Percentiles rank a stretch among this genome's conserved stretches.
Evolutionary conservation across 106 monocot genomes (phyloP).

Genomic region (Dactylorhiza incarnata): DNA sequence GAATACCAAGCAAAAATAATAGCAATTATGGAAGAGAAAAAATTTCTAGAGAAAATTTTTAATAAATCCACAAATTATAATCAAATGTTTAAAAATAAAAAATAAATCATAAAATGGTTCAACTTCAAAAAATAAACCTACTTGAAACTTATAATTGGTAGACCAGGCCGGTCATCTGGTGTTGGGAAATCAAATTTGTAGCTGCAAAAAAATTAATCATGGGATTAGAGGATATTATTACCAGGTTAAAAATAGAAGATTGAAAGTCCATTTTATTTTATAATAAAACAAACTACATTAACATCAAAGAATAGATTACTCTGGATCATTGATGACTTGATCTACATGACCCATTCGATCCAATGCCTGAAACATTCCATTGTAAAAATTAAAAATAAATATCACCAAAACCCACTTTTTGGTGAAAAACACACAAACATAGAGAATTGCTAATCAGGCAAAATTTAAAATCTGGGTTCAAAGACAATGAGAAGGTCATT

Average conservation of each 20-base stretch:
- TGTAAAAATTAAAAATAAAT: slow-evolving; percentile 3
- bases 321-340: slow-evolving; percentile 92
- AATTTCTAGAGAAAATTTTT: not conserved
- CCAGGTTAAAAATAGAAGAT: slow-evolving; percentile 3
- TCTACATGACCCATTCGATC: slow-evolving; percentile 90
- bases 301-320: slow-evolving; percentile 35
- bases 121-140: slow-evolving; percentile 22
- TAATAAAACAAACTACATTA: slow-evolving; percentile 12
- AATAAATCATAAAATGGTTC: not conserved
- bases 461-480: not conserved
- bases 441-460: not conserved
- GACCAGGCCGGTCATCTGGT: slow-evolving; percentile 96
- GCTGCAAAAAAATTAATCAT: slow-evolving; percentile 29
- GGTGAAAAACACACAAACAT: not conserved
- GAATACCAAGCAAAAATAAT: not conserved
- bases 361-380: slow-evolving; percentile 49
- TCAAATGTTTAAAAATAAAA: not conserved
- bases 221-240: not conserved
- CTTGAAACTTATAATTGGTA: slow-evolving; percentile 98
- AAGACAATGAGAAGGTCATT: not conserved
- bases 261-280: not conserved
- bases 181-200: slow-evolving; percentile 99
- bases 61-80: not conserved
- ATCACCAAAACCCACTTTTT: not conserved
- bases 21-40: not conserved